Base-by-base conservation (phyloP, 169 alveolate genomes). In the Plasmodium gallinaceum region DNA sequence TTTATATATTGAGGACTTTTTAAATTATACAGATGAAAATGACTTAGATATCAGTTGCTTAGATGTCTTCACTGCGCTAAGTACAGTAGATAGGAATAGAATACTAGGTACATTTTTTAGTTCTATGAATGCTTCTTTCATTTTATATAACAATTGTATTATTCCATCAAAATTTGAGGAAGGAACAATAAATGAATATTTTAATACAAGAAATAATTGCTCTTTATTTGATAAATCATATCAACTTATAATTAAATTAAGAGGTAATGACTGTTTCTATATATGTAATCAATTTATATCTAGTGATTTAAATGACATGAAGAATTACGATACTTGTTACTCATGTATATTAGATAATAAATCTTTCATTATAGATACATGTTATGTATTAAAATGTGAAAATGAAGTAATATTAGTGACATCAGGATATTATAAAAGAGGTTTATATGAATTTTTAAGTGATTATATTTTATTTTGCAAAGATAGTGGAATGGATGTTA, bases 271-370 rank as follows among this genome's bases (percentile, higher is more conserved):
- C 69, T 91, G 93, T 9, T 26, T 71, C 16, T 83, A 88, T 58
- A 69, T 93, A 64, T 54, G 93, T 51, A 92, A 92, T 39, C 96
- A 93, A 43, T 83, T 93, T 51, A 74, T 91, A 14, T 75, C 96
- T 20, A 46, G 76, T 52, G 83, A 91, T 60, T 51, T 93, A 68
- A 51, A 89, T 39, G 83, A 70, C 18, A 83, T 93, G 94, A 64
- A 42, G 26, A 52, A 18, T 4, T 58, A 85, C 32, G 91, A 88
- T 64, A 74, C 88, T 32, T 76, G 88, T 51, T 92, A 93, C 58
- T 61, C 94, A 8, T 74, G 91, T 39, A 52, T 93, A 18, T 16
- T 93, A 52, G 96, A 93, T 24, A 90, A 94, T 65, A 88, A 93
- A 65, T 90, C 95, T 7, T 60, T 60, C 37, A 87, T 93, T 52